Base-by-base conservation (phyloP, 257 asterid species). In the Misopates orontium region DNA sequence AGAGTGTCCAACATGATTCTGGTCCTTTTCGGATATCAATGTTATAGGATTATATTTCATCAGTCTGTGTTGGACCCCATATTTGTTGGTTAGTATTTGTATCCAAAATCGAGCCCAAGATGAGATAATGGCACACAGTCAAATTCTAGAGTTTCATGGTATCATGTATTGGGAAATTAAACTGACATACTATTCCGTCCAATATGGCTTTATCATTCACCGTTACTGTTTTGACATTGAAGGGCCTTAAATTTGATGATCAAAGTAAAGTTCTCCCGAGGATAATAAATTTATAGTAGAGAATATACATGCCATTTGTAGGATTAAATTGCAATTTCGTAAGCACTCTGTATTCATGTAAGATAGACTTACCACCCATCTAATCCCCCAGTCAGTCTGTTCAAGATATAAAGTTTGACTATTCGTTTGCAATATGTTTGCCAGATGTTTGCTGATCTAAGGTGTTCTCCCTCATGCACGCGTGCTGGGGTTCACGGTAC, bases 401-500 rank as follows among this genome's bases (percentile, higher is more conserved):
- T 60, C 36, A 50, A 20, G 53, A 48, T 41, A 40, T 55, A 56
- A 71, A 40, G 23, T 64, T 57, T 45, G 64, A 66, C 70, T 50
- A 48, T 57, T 23, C 4, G 41, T 4, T 42, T 75, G 57, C 71
- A 48, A 56, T 72, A 24, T 58, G 25, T 68, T 42, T 66, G 62
- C 60, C 80, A 93, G 99, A 83, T 93, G 99, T 93, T 93, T 83
- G 90, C 97, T 52, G 99, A 93, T 73, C 85, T 93, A 66, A 86
- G 97, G 79, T 93, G 99, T 79, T 93, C 97, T 66, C 96, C 99
- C 49, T 86, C 99, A 21, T 94, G 99, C 68, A 24, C 96, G 4
- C 90, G 91, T n/a, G 99, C 99, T 73, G 99, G 97, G 12, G 84
- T 88, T 70, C 99, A 94, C 48, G 99, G 98, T 44, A 93, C 98